Evolutionary conservation across 352 stramenopile species (phyloP).

Genomic region (Albugo candida): DNA sequence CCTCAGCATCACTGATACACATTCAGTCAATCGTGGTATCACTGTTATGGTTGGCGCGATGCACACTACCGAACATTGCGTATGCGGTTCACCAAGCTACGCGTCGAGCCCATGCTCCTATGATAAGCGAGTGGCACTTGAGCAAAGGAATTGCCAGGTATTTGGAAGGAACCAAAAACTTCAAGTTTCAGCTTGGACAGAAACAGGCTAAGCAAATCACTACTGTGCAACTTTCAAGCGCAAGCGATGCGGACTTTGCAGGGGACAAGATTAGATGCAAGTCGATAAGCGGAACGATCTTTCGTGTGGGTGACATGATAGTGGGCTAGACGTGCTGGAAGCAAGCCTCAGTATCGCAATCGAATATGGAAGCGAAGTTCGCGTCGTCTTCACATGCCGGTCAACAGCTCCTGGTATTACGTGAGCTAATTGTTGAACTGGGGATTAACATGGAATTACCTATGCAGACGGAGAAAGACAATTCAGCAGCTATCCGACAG

Average conservation of each 20-base stretch:
- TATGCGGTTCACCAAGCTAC: constrained; percentile 13
- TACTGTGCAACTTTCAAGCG: constrained; percentile 1
- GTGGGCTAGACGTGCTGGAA: constrained; percentile 7
- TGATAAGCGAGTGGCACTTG: constrained; percentile 1
- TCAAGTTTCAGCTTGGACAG: constrained; percentile 3
- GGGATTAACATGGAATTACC: background rate
- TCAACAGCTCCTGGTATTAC: constrained; percentile 1
- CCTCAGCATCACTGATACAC: constrained; percentile 3
- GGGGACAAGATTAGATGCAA: constrained; percentile 5
- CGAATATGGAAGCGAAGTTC: constrained; percentile 10
- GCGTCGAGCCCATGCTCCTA: constrained; percentile 4
- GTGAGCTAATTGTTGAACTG: constrained; percentile 5
- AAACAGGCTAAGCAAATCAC: background rate
- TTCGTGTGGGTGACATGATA: constrained; percentile 7
- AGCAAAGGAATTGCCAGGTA: constrained; percentile 11
- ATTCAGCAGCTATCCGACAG: background rate
- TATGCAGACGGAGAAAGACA: background rate
- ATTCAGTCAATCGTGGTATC: constrained; percentile 12
- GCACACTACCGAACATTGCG: no score
- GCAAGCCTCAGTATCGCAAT: constrained; percentile 5
- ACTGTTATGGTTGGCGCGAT: no score
- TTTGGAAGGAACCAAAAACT: constrained; percentile 6
- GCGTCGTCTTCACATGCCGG: constrained; percentile 1
- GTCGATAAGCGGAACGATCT: constrained; percentile 7
- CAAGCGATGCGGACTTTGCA: constrained; percentile 12